phyloP scores from a whole-genome alignment of 345 rosid species.

The Euphorbia peplus region DNA sequence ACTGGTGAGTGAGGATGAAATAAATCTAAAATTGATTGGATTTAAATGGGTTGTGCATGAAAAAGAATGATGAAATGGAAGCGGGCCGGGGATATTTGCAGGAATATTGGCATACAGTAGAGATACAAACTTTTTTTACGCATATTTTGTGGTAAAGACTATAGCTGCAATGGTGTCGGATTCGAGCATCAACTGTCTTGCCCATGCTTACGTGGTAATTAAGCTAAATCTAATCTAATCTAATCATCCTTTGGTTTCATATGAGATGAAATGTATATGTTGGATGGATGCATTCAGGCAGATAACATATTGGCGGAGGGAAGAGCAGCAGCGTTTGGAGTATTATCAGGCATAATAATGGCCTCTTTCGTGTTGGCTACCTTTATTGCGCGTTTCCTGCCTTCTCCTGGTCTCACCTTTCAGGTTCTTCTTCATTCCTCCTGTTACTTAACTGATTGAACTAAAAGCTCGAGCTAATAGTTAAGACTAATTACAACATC shows the following conservation, averaged over 20 bases:
- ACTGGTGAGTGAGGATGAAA: no score
- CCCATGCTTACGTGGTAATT: conserved; percentile 84
- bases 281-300: conserved; percentile 41
- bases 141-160: conserved; percentile 53
- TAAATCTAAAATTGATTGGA: no score
- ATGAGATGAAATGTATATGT: no score
- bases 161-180: conserved; percentile 64
- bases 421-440: conserved; percentile 43
- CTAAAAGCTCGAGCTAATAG: no score
- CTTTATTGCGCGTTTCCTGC: conserved; percentile 69
- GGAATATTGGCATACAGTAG: conserved; percentile 74
- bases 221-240: no score
- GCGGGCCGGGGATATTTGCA: no score
- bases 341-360: conserved; percentile 53
- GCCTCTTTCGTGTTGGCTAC: conserved; percentile 56
- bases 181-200: conserved; percentile 63
- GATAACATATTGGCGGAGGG: conserved; percentile 44
- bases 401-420: conserved; percentile 47
- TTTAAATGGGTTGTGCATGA: no score
- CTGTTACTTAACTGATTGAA: no score
- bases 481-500: no score
- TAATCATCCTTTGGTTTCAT: no score
- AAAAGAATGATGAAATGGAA: no score
- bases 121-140: conserved; percentile 58
- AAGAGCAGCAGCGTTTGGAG: conserved; percentile 66